These are phyloP conservation scores for Eucalyptus polybractea DNA, from an alignment of 345 rosid genomes.

Conservation along the genomic window DNA sequence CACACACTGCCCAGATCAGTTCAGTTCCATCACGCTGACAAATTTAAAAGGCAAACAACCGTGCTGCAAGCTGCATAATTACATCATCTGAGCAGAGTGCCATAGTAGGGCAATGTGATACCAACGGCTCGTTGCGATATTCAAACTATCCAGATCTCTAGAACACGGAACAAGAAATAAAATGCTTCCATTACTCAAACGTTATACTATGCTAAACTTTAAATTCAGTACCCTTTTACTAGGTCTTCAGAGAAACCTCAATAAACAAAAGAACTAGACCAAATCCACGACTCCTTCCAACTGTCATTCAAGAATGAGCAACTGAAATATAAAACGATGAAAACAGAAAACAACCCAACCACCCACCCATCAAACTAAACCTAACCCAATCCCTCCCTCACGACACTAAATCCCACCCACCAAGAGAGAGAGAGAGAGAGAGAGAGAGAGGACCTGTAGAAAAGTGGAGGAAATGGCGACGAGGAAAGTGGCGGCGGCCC, in stretches of 20 bases:
- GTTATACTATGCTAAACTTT: neutral
- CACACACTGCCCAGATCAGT: neutral
- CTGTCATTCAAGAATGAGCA: neutral
- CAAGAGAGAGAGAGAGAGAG: neutral
- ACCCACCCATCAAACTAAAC: neutral
- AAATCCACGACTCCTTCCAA: neutral
- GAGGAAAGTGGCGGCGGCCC: constrained; percentile 70
- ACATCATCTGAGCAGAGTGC: neutral
- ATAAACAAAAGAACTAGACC: too few species aligned
- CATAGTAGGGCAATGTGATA: too few species aligned
- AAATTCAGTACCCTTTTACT: neutral
- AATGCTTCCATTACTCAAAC: neutral
- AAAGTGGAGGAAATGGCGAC: constrained; percentile 56
- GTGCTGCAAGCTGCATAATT: neutral
- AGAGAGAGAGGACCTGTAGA: constrained; percentile 23
- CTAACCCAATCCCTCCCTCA: neutral
- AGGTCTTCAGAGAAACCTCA: neutral
- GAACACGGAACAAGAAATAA: neutral
- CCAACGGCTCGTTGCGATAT: too few species aligned
- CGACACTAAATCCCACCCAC: neutral
- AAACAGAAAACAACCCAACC: neutral
- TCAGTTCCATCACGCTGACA: neutral
- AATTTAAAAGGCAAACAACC: neutral
- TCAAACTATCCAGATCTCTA: neutral
- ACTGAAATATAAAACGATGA: neutral